Base-by-base conservation (phyloP, 2,329 filamentous ascomycete species). In the Acarospora socialis region DNA sequence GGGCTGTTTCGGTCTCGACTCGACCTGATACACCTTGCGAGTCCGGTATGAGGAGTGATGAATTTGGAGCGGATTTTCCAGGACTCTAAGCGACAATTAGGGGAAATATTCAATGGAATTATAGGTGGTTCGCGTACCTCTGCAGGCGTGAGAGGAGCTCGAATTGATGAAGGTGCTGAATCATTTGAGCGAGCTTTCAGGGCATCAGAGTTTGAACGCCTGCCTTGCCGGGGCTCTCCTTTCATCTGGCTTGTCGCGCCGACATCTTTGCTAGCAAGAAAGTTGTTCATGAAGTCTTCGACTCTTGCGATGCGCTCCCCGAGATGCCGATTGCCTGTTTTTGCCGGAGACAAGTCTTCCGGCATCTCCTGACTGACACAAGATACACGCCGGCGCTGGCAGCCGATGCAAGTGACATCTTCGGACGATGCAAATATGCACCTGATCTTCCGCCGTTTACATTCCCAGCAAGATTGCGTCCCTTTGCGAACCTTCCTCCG, bases 401-500 rank as follows among this genome's bases (percentile, higher is more conserved):
- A 54, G 27, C 45, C 42, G 28, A 43, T 37, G 38, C 51, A 53
- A 19, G 39, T 34, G 7, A 37, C 19, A 17, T 41, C 33, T 3
- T 30, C 18, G 16, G 40, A 28, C 19, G 43, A n/a, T n/a, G 37
- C 19, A 33, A 53, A 49, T 4, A 43, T 44, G 28, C 53, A 56
- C 9, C 45, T 44, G n/a, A 53, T 46, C 34, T 55, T 55, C 7
- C 50, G 46, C 41, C 45, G 43, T 35, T 50, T 47, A 32, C 47
- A 50, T 33, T 46, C 46, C 46, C 46, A 49, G 41, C 45, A 55
- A 30, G 47, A 52, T 24, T 46, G 42, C 7, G 53, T 56, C 7
- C 52, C 52, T 40, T 55, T 54, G 21, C 53, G 52, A 21, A 54
- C 30, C 28, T 53, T 52, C 37, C 43, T 37, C 22, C 35, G 36